phyloP scores from a whole-genome alignment of 2,329 filamentous ascomycete species.

The Ophiocordyceps camponoti-saundersi region DNA sequence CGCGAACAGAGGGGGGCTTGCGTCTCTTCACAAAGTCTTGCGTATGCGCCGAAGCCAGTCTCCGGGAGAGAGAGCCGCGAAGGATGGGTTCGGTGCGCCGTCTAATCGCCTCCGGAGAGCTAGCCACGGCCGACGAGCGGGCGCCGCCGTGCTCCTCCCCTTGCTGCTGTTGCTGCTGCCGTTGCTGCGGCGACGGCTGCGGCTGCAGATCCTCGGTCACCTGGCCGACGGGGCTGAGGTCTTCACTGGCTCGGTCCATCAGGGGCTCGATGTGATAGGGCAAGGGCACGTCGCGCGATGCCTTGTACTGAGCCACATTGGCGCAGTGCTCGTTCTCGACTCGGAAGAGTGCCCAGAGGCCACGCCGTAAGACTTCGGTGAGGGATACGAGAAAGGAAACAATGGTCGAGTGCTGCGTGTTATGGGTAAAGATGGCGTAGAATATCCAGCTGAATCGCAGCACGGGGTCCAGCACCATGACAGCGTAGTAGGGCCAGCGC shows the following conservation, averaged over 20 bases:
- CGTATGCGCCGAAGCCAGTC: constrained; percentile 71
- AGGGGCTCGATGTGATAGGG: constrained; percentile 52
- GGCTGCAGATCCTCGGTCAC: constrained; percentile 5
- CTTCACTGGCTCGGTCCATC: constrained; percentile 22
- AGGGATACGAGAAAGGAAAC: constrained; percentile 67
- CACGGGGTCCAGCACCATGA: constrained; percentile 70
- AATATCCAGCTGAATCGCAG: constrained; percentile 90
- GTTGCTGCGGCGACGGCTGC: neutral
- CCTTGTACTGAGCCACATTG: constrained; percentile 81
- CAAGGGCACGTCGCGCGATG: constrained; percentile 70
- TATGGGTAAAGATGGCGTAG: constrained; percentile 67
- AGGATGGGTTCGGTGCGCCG: constrained; percentile 15
- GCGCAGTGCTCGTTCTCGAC: constrained; percentile 97
- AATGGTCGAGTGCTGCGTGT: constrained; percentile 68
- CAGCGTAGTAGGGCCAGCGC: constrained; percentile 69
- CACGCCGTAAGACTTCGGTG: constrained; percentile 66
- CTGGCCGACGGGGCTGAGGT: constrained; percentile 7
- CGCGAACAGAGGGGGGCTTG: constrained; percentile 9
- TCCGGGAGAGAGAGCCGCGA: constrained; percentile 30
- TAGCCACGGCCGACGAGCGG: constrained; percentile 8
- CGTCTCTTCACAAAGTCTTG: constrained; percentile 82
- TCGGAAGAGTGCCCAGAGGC: constrained; percentile 82
- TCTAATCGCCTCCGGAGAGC: constrained; percentile 9
- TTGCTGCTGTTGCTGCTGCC: neutral
- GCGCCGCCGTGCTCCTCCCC: neutral